Base-by-base conservation (phyloP, 345 rosid genomes). In the Melastoma malabathricum region DNA sequence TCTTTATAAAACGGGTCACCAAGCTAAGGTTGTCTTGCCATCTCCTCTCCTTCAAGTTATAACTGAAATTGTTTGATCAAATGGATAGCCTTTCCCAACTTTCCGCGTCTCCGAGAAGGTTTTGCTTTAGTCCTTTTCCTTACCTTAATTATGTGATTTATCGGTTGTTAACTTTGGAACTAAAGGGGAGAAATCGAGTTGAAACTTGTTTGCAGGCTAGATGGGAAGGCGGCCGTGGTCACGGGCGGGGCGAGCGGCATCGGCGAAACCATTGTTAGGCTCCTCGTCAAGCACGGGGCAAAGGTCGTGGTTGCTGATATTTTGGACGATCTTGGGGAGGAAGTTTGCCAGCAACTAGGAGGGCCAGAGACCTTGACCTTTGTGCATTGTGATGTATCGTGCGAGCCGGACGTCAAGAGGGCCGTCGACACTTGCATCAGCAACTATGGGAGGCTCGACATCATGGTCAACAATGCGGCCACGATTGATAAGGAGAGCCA, bases 221-320 rank as follows among this genome's bases (percentile, higher is more conserved):
- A 38, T 19, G 61, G 58, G 13, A 57, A 63, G 50, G 61, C 57
- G 53, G 67, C 48, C 4, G n/a, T 57, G 14, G 25, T 57, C 14
- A 63, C 67, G 0, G 67, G 61, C 2, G 67, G 67, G 31, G 56
- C 67, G n/a, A 56, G 62, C 2, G 67, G 67, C 53, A 51, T 51
- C 2, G 67, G 67, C 3, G 67, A 63, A n/a, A 17, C 39, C 31
- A 50, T 34, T 17, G 61, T 44, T 0, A 63, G 61, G 23, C 53
- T 63, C 45, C 57, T 63, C 52, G 47, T 31, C 0, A 38, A 25
- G 12, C 61, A 57, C n/a, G 57, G 67, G 12, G 67, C 63, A 14
- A 57, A 63, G 46, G 57, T 64, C 18, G 27, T 59, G 10, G 34
- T 64, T 9, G 59, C 59, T 0, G 68, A 64, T 6, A 44, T 64